Evolutionary conservation across 257 asterid genomes (phyloP).

Genomic region (Vinca minor): DNA sequence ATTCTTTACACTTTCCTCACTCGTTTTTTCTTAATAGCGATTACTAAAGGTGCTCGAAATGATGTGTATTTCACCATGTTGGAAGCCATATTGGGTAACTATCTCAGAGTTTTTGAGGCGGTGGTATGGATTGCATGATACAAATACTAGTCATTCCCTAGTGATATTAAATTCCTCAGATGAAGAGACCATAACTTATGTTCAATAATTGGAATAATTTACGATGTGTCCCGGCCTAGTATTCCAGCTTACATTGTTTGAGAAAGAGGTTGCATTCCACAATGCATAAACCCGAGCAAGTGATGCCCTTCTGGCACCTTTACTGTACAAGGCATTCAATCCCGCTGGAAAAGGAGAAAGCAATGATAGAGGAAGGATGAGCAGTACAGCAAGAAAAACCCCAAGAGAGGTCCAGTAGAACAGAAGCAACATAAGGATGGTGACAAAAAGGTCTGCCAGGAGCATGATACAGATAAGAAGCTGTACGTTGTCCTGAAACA

Average conservation of each 20-base stretch:
- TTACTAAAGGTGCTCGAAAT: no score
- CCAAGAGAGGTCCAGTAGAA: slow-evolving; percentile 90
- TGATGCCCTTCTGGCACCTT: slow-evolving; percentile 79
- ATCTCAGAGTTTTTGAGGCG: background rate
- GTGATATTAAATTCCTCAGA: background rate
- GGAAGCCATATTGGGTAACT: background rate
- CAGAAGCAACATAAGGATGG: slow-evolving; percentile 68
- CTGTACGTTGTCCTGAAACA: slow-evolving; percentile 90
- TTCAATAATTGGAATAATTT: background rate
- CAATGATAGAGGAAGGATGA: slow-evolving; percentile 84
- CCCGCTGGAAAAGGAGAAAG: slow-evolving; percentile 97
- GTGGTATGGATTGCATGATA: background rate
- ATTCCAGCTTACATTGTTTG: slow-evolving; percentile 58
- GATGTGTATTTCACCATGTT: background rate
- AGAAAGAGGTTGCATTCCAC: slow-evolving; percentile 85
- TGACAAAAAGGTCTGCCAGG: slow-evolving; percentile 76
- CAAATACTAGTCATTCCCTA: background rate
- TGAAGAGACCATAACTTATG: background rate
- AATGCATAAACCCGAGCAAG: slow-evolving; percentile 86
- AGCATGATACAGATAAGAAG: slow-evolving; percentile 70
- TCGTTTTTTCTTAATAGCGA: no score
- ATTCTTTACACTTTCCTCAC: background rate
- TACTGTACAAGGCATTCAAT: slow-evolving; percentile 80
- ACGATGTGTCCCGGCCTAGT: background rate
- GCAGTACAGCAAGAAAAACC: slow-evolving; percentile 82